A percentile compares a stretch with the other conserved stretches of the same genome.
These are phyloP conservation scores for Trypanosoma avium DNA, from an alignment of 208 protist genomes.

Conservation along the genomic window DNA sequence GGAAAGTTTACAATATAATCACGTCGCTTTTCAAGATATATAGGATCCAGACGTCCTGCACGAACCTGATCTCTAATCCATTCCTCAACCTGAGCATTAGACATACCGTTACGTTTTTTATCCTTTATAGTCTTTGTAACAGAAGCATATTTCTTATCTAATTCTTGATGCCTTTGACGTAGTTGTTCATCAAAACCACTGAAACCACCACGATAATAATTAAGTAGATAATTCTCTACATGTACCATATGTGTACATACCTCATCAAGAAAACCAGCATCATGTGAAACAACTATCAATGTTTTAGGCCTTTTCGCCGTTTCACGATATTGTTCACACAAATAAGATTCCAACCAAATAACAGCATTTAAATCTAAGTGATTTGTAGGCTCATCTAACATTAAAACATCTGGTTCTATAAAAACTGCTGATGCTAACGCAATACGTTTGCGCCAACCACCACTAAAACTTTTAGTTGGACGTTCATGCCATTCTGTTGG, in stretches of 20 bases:
- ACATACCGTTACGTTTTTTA: slow-evolving; percentile 89
- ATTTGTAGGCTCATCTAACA: slow-evolving; percentile 96
- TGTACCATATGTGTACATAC: slow-evolving; percentile 95
- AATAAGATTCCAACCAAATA: slow-evolving; percentile 94
- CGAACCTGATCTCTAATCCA: slow-evolving; percentile 80
- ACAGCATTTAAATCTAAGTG: slow-evolving; percentile 93
- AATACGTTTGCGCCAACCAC: slow-evolving; percentile 94
- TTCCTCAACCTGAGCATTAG: slow-evolving; percentile 80
- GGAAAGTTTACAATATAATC: slow-evolving; percentile 92
- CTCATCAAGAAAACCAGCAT: slow-evolving; percentile 94
- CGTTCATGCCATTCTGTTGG: slow-evolving; percentile 85
- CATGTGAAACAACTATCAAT: slow-evolving; percentile 96
- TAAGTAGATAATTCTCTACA: slow-evolving; percentile 88
- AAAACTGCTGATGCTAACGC: slow-evolving; percentile 91
- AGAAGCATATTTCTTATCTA: slow-evolving; percentile 84
- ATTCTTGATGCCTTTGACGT: slow-evolving; percentile 69
- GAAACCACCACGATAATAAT: slow-evolving; percentile 86
- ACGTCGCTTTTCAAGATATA: slow-evolving; percentile 79
- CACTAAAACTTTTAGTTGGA: slow-evolving; percentile 90
- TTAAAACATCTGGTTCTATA: slow-evolving; percentile 89
- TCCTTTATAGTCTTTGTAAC: slow-evolving; percentile 79
- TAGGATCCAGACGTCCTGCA: slow-evolving; percentile 53
- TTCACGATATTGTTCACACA: slow-evolving; percentile 81
- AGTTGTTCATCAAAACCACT: slow-evolving; percentile 75
- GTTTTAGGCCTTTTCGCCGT: slow-evolving; percentile 81